A percentile compares a stretch with the other conserved stretches of the same genome.
Evolutionary conservation across 768 basidiomycete genomes (phyloP).

Genomic region (Rhodotorula graminis): DNA sequence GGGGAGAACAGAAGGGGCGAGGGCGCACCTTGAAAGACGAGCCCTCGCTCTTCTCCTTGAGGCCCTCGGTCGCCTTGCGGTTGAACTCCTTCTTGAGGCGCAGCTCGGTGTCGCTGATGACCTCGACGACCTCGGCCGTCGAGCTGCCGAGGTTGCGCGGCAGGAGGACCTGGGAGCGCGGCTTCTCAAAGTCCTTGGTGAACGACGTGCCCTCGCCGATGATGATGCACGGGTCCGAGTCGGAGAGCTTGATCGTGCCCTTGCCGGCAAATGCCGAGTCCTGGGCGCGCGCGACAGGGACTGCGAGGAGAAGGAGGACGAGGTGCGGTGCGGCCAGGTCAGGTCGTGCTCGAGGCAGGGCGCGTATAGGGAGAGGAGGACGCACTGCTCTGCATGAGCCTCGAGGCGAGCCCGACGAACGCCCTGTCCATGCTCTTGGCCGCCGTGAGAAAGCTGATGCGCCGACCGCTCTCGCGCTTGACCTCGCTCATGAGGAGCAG

Average conservation of each 20-base stretch:
- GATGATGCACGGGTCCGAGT: constrained; percentile 72
- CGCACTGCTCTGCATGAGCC: constrained; percentile 81
- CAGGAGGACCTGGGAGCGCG: constrained; percentile 79
- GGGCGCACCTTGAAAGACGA: constrained; percentile 46
- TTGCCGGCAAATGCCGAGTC: constrained; percentile 73
- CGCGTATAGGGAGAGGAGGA: constrained; percentile 41
- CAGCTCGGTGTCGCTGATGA: constrained; percentile 81
- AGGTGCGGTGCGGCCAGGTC: not conserved
- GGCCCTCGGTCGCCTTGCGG: constrained; percentile 70
- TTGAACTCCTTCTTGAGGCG: constrained; percentile 81
- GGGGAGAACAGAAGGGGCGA: not conserved
- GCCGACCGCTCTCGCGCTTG: constrained; percentile 71
- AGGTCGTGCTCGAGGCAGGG: no score
- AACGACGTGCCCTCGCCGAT: constrained; percentile 78
- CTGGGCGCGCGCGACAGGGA: constrained; percentile 86
- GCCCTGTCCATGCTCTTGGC: constrained; percentile 78
- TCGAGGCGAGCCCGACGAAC: constrained; percentile 72
- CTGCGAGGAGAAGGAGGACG: constrained; percentile 50
- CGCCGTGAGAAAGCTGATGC: constrained; percentile 80
- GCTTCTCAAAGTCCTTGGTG: constrained; percentile 59
- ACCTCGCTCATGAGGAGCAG: constrained; percentile 78
- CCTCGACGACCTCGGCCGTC: constrained; percentile 76
- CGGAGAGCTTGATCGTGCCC: constrained; percentile 61
- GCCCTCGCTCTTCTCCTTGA: constrained; percentile 54
- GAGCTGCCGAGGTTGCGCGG: constrained; percentile 71